These are phyloP conservation scores for Cucurbita argyrosperma DNA, from an alignment of 306 rosid genomes.

Conservation along the genomic window DNA sequence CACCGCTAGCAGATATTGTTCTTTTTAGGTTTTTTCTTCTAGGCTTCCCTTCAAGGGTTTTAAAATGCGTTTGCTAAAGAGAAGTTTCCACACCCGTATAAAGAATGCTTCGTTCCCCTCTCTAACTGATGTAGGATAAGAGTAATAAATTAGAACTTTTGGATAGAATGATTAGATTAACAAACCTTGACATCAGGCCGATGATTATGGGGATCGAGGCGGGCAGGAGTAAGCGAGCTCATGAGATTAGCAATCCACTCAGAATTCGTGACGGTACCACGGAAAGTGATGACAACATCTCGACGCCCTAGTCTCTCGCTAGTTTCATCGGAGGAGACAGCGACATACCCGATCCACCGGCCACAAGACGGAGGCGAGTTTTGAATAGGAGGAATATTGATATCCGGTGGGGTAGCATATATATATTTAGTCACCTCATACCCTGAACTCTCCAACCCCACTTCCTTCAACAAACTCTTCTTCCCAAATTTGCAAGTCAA, in stretches of 20 bases:
- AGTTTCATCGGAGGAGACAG: conserved; percentile 37
- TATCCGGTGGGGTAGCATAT: conserved; percentile 75
- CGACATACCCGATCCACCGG: conserved; percentile 84
- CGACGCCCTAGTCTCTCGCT: conserved; percentile 46
- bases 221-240: conserved; percentile 67
- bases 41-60: too few relatives aligned
- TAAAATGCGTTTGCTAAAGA: too few relatives aligned
- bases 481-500: conserved; percentile 70
- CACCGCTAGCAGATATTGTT: too few relatives aligned
- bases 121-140: too few relatives aligned
- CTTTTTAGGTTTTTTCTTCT: too few relatives aligned
- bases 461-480: conserved; percentile 38
- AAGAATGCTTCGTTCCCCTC: too few relatives aligned
- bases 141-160: not conserved
- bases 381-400: conserved; percentile 37
- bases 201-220: conserved; percentile 47
- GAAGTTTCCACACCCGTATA: too few relatives aligned
- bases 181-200: conserved; percentile 36
- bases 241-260: conserved; percentile 79
- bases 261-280: conserved; percentile 60
- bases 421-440: conserved; percentile 75
- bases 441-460: conserved; percentile 50
- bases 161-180: not conserved
- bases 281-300: conserved; percentile 51
- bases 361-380: conserved; percentile 26